Evolutionary conservation across 2,329 filamentous ascomycete species (phyloP), one percentile per base, ranked within the genome.

Genomic region (Penicillium sp.): DNA sequence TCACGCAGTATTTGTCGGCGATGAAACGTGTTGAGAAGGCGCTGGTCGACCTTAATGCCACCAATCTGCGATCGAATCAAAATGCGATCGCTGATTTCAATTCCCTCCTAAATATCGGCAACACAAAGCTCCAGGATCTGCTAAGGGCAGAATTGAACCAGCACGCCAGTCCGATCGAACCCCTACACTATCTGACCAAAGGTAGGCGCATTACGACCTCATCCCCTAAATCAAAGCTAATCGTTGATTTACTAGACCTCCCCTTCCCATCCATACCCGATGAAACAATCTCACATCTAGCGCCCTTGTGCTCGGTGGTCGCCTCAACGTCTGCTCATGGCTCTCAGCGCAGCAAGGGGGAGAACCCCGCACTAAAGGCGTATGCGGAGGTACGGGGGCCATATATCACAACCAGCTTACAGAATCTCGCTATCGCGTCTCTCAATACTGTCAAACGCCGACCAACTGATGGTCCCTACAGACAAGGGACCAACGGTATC

Each of bases 61-160:
- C 92, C n/a, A 96, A 96, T 60, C 75, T 99, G 43, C 84, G 89
- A 49, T 88, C 91, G 9, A 97, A 96, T 52, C 91, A 97, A 67
- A 86, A 91, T 68, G 90, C 90, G 2, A 88, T 93, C 49, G 75
- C 82, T 37, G 90, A 96, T 53, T 80, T 95, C 46, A 86, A 82
- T 46, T 80, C 83, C 9, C 77, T 99, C 30, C 77, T 96, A 52
- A 87, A 85, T 61, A 81, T 83, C 4, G 93, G 90, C 19, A 90
- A 87, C 57, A 81, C 82, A 11, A 89, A 95, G 66, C 77, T 99
- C 28, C 90, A 97, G 69, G 83, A 83, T 48, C 80, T 92, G 46
- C 95, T 96, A 65, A 82, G 90, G 54, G 84, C 86, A 51, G 78
- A 90, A 45, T 74, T 99, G 37, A 81, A 80, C 54, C 88, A 95